Base-by-base conservation (phyloP, 371 early-diverging fungal species). In the Thermomucor indicae-seudaticae region DNA sequence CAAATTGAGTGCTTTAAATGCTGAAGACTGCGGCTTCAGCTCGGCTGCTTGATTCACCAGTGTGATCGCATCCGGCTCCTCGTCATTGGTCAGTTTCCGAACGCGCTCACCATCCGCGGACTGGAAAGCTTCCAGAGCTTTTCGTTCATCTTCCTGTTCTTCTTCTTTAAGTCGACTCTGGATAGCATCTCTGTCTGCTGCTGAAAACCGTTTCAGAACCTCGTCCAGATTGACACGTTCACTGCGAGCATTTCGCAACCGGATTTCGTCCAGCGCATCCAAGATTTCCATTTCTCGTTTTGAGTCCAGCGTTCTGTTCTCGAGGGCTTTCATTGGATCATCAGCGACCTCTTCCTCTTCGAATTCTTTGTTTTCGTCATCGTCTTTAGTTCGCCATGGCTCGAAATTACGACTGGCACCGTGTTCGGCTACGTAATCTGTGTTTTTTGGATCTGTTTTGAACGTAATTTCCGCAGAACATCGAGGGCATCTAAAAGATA, bases 401-500 rank as follows among this genome's bases (percentile, higher is more conserved):
- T 97, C 97, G 80, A 97, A 97, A 64, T 97, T 97, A 20, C 98
- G 74, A 45, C 72, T 82, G 0, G 95, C 97, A 29, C 97, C 97
- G 49, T 85, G 79, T 50, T 99, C 98, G n/a, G 89, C 86, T 12
- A 90, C 79, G 61, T 99, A 99, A 70, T 95, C 96, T 14, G 90
- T 77, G 65, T 96, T 97, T 60, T 92, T 84, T 1, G 98, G 98
- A 66, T 99, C 98, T 0, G 99, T 98, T 58, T 94, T 96, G 79
- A 95, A 97, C 0, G 98, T 95, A 40, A 98, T 92, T 70, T 94
- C 96, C 1, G 89, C 90, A 1, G 93, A 86, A 70, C 99, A 99
- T 23, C 84, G 75, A 22, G 95, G 93, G 60, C 99, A 99, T 51
- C 93, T 68, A 45, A 6, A 31, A 20, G 23, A 28, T n/a, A 0